Base-by-base conservation (phyloP, 306 rosid species). In the Citrullus colocynthis region DNA sequence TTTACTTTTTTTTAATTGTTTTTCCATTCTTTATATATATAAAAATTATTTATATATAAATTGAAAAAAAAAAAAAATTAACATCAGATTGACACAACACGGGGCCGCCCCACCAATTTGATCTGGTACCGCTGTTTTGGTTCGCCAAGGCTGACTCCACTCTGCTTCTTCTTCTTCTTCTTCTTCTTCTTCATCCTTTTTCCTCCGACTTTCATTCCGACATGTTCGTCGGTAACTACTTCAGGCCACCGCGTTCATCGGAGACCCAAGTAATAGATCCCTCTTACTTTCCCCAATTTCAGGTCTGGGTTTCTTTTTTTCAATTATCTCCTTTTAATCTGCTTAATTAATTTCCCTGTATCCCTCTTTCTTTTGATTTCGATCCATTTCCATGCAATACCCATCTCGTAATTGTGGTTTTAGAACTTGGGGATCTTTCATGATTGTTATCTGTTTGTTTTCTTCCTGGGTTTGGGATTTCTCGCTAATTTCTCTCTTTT, bases 101-200 rank as follows among this genome's bases (percentile, higher is more conserved):
- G 28, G 74, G 54, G 54, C 74, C 55, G 54, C 74, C 74, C 74
- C 74, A 42, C 52, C 74, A 42, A 37, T 10, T 30, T 51, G 77
- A 72, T 72, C 60, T 72, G 77, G 42, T 49, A 51, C 39, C 77
- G 76, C 76, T 45, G 76, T 70, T 67, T 67, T 65, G 48, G 20
- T 39, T 41, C n/a, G 59, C 76, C 21, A 45, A 49, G 44, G 77
- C 77, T 72, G 77, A 72, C 60, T 72, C 42, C 42, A 72, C 37
- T 21, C 56, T 70, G 11, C 75, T 70, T 69, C 56, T 42, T 44
- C 56, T 12, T 28, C 51, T 52, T 16, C 42, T 70, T 39, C 44
- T 16, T 48, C 54, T 30, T 62, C 42, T 62, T 32, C 73, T 4
- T 37, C 51, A 2, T 48, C 16, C 2, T 37, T 17, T 65, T 37